Evolutionary conservation across 352 stramenopile genomes (phyloP).

Genomic region (Globisporangium parvum): DNA sequence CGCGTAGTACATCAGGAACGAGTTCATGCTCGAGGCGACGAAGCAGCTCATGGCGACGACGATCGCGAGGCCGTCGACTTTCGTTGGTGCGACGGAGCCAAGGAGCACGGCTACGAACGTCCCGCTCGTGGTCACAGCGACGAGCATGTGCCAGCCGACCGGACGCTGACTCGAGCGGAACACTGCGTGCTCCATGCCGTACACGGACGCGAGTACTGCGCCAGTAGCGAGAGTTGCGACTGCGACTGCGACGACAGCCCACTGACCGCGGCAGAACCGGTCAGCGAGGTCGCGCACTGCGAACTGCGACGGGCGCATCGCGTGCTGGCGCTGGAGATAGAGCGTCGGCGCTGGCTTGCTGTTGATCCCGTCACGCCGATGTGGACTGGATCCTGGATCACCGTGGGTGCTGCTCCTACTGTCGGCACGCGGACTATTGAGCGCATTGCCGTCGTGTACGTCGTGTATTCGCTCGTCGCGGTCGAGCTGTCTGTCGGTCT

Average conservation of each 20-base stretch:
- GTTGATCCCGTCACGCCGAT: too few relatives aligned
- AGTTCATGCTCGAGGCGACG: slow-evolving; percentile 40
- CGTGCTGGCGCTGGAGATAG: slow-evolving; percentile 1
- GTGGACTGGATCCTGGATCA: neutral
- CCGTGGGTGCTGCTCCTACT: neutral
- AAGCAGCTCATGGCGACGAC: slow-evolving; percentile 40
- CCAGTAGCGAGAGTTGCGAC: slow-evolving; percentile 1
- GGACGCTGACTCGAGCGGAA: slow-evolving; percentile 14
- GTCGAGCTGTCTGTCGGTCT: neutral
- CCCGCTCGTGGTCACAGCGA: slow-evolving; percentile 21
- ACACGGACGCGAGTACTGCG: slow-evolving; percentile 16
- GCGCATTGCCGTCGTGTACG: too few relatives aligned
- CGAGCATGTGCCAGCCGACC: slow-evolving; percentile 30
- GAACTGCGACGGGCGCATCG: slow-evolving; percentile 14
- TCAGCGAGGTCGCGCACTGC: slow-evolving; percentile 21
- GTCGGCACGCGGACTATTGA: too few relatives aligned
- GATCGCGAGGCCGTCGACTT: slow-evolving; percentile 32
- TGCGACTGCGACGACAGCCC: slow-evolving; percentile 20
- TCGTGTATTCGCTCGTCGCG: neutral
- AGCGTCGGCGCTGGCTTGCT: neutral
- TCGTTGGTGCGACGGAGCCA: slow-evolving; percentile 29
- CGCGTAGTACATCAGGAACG: slow-evolving; percentile 38
- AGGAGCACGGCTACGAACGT: slow-evolving; percentile 26
- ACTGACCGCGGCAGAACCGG: slow-evolving; percentile 23
- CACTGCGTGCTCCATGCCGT: slow-evolving; percentile 22